Percentiles rank a stretch among this genome's conserved stretches.
Conservation (phyloP, 192 early-diverging fungal species). For the Dissophora globulifera region DNA sequence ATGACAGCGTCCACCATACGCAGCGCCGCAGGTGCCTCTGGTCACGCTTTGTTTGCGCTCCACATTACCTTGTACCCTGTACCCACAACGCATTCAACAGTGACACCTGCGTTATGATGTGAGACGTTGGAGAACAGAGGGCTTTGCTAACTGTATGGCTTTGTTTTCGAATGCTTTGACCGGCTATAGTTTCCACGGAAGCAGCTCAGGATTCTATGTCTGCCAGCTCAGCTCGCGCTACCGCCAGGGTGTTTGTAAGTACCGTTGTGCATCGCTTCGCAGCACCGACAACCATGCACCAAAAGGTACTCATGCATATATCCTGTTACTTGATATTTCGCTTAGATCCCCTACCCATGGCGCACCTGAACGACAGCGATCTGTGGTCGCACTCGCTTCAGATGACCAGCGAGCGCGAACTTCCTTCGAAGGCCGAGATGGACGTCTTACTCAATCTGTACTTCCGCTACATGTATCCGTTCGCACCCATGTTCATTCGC, state of each 20-base stretch:
- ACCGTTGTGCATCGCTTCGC: too few species aligned
- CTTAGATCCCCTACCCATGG: slow-evolving; percentile 50
- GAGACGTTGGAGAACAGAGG: not conserved
- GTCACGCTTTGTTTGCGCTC: too few species aligned
- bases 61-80: too few species aligned
- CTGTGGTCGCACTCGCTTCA: slow-evolving; percentile 53
- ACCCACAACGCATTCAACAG: too few species aligned
- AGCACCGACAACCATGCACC: not conserved
- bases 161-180: too few species aligned
- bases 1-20: too few species aligned
- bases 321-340: not conserved
- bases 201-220: slow-evolving; percentile 79
- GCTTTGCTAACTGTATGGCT: not conserved
- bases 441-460: slow-evolving; percentile 70
- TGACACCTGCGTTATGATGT: too few species aligned
- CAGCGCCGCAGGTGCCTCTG: too few species aligned
- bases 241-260: slow-evolving; percentile 61
- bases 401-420: slow-evolving; percentile 53
- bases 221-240: slow-evolving; percentile 71
- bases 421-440: slow-evolving; percentile 70
- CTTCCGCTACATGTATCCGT: slow-evolving; percentile 77
- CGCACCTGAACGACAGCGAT: slow-evolving; percentile 51
- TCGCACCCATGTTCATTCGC: slow-evolving; percentile 76
- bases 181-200: slow-evolving; percentile 79
- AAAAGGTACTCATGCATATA: not conserved